Evolutionary conservation across 2,329 filamentous ascomycete genomes (phyloP), one percentile per base, ranked within the genome.

Genomic region (Pseudocercospora vitis): DNA sequence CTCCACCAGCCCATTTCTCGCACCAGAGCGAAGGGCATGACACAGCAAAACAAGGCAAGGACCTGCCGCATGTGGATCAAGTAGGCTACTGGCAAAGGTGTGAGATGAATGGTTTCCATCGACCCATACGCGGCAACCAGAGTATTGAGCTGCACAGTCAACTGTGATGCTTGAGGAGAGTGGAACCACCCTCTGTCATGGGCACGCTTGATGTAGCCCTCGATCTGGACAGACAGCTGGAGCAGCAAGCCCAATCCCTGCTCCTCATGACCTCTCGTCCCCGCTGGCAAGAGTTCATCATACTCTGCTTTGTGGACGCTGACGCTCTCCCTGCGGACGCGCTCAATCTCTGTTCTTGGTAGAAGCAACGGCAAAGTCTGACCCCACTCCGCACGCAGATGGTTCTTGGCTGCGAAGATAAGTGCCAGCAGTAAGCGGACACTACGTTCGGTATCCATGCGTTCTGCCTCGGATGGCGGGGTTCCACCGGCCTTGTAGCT

Each of bases 71-170:
- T 80, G 60, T 86, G 83, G 56, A 86, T 86, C 63, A 86, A 63
- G 64, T 85, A 82, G 4, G 83, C 83, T 6, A 86, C 78, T 1
- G 83, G 83, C 16, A 86, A 78, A 0, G 82, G 82, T 0, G 83
- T 85, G n/a, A 81, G 68, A 53, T 81, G 76, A 35, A 86, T 86
- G 0, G 82, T 85, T 69, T 86, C 83, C 81, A 86, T 84, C 50
- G 70, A 76, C 2, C 82, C 82, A 65, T 83, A 85, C 0, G 81
- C 80, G 55, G 81, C 77, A 12, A 79, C 76, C 14, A 86, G 67
- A 0, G 69, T 68, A 63, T 83, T 83, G 19, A 86, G 65, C 59
- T 85, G 80, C 1, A 76, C 76, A 9, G 79, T 79, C 73, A 86
- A 76, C 54, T 82, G 77, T 39, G 75, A 77, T 0, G 81, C 80